Base-by-base conservation (phyloP, 2,329 filamentous ascomycete genomes). In the Myriosclerotinia scirpicola region DNA sequence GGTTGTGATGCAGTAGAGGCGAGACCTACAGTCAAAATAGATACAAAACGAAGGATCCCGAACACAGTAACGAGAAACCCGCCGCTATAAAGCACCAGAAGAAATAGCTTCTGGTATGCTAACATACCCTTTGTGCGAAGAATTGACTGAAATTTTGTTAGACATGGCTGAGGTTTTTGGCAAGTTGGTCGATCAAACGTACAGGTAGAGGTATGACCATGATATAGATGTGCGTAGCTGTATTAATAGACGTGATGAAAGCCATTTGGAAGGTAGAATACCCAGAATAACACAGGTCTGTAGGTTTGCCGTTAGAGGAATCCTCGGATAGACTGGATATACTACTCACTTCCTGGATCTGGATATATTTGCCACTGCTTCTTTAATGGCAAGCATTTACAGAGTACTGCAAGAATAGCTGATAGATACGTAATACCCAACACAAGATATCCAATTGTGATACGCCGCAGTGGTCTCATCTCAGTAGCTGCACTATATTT, bases 351-450 rank as follows among this genome's bases (percentile, higher is more conserved):
- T 50, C 62, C 53, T 48, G 62, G 62, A 26, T 64, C 53, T 26
- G 62, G 62, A n/a, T 64, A 48, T 15, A 64, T 64, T 58, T 64
- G 62, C 62, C 62, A 64, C 58, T 64, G 62, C 38, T 58, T 64
- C 26, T 46, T 64, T 20, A 64, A 38, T 14, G 62, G 62, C 26
- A 64, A 14, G n/a, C 62, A 64, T 58, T 58, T 58, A 30, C 53
- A 64, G 26, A 55, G 22, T 30, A 64, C 44, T 38, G 48, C 62
- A 34, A 64, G 30, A 22, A 64, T 50, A 38, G 62, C 53, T 46
- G 30, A 55, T 46, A 64, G 15, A 46, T 58, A 64, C 2, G 62
- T 64, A 5, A 64, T 6, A 8, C 38, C 53, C 34, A 58, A 48
- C 4, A 58, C 42, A 17, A 50, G 12, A n/a, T 64, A 64, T 36